Evolutionary conservation across 2,329 filamentous ascomycete species (phyloP).

Genomic region (Pyrenophora graminea): DNA sequence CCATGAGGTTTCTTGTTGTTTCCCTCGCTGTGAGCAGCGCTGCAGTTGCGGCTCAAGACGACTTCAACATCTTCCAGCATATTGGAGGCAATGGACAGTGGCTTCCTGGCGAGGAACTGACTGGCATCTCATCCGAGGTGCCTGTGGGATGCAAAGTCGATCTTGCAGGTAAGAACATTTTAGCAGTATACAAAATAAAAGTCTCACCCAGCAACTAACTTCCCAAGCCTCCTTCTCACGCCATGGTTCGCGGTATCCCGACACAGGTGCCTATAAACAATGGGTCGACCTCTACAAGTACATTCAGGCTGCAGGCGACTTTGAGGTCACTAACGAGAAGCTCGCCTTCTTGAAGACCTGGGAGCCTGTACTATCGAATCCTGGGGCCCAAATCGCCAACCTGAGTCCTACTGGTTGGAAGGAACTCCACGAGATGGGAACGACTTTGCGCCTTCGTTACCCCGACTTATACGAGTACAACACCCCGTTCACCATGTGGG

Average conservation of each 20-base stretch:
- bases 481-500: constrained; percentile 63
- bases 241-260: constrained; percentile 67
- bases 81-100: constrained; percentile 49
- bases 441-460: constrained; percentile 52
- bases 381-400: constrained; percentile 61
- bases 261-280: constrained; percentile 61
- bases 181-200: background rate
- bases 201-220: background rate
- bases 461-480: constrained; percentile 56
- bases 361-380: constrained; percentile 61
- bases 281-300: constrained; percentile 55
- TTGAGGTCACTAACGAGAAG: constrained; percentile 56
- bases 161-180: constrained; percentile 47
- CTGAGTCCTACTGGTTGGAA: constrained; percentile 66
- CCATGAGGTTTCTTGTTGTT: constrained; percentile 28
- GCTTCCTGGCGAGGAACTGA: constrained; percentile 54
- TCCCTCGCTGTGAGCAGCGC: constrained; percentile 15
- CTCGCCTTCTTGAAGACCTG: constrained; percentile 63
- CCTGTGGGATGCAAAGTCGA: constrained; percentile 64
- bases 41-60: constrained; percentile 19
- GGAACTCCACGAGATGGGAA: constrained; percentile 62
- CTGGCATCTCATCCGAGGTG: constrained; percentile 58
- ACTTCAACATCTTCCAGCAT: constrained; percentile 42
- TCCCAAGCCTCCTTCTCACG: constrained; percentile 58
- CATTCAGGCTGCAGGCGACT: constrained; percentile 55